Evolutionary conservation across 1,284 basidiomycete genomes (phyloP), one percentile per base, ranked within the genome.

Genomic region (Trichosporon sp.): DNA sequence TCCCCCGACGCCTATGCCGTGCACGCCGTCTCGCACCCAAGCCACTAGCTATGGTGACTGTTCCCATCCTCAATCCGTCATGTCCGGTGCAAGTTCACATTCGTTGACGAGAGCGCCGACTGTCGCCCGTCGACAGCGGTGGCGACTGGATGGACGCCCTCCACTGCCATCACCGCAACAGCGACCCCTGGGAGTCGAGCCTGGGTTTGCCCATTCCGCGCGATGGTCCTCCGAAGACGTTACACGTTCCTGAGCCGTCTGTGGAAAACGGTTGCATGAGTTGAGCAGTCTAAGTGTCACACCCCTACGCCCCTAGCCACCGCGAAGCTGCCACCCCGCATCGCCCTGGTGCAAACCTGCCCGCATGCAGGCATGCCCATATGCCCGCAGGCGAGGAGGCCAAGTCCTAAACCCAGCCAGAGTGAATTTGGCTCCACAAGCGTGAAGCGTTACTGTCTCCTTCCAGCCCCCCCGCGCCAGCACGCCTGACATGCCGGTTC

Each of bases 361-460:
- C 43, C 43, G 43, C 43, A 46, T 16, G 43, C 26, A 3, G 4
- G 31, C 32, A 37, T 16, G 61, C 26, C 26, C 26, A 26, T 26
- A 26, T 26, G 26, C 26, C 26, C 26, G 26, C 26, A 26, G 26
- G 26, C 26, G 26, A 26, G 26, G 26, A 26, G 26, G 26, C 26
- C 26, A 26, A 26, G 26, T 26, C 26, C 26, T 26, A 26, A 26
- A 26, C 26, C 26, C n/a, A 54, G 21, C 51, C 4, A 54, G 19
- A 7, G 19, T 54, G 21, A 54, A 54, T 54, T 54, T n/a, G n/a
- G 51, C 51, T 35, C 31, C 31, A 63, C 59, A 32, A 16, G 56
- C 56, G 56, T 61, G 56, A 61, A 37, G 59, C 59, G 59, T 63
- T 2, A 63, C 59, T 4, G 31, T 63, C 59, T 63, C 59, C 59